Evolutionary conservation across 2,329 filamentous ascomycete genomes (phyloP).

Genomic region (Arthroderma uncinatum): DNA sequence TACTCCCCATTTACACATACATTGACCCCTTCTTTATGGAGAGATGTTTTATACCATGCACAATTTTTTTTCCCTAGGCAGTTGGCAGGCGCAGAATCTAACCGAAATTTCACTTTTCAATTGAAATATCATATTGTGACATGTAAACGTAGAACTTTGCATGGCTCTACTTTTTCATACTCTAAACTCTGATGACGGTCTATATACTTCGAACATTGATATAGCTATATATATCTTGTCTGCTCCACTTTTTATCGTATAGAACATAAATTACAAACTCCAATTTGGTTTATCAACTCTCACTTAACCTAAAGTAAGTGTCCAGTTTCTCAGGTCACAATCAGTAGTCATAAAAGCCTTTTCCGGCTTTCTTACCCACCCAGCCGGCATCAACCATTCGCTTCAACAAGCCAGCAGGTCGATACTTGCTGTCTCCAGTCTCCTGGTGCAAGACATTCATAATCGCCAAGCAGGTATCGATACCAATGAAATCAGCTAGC

Average conservation of each 20-base stretch:
- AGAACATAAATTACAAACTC: background rate
- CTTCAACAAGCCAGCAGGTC: conserved; percentile 71
- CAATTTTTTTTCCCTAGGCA: too few species aligned
- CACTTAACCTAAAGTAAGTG: background rate
- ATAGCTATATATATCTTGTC: background rate
- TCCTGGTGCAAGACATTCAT: conserved; percentile 91
- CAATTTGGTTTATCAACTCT: background rate
- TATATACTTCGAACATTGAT: background rate
- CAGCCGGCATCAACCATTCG: conserved; percentile 98
- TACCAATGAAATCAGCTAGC: conserved; percentile 90
- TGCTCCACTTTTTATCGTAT: background rate
- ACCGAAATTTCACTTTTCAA: too few species aligned
- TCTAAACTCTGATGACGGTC: background rate
- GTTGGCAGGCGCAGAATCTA: too few species aligned
- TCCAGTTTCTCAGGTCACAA: background rate
- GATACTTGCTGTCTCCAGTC: conserved; percentile 91
- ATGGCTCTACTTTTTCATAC: background rate
- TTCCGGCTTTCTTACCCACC: conserved; percentile 94
- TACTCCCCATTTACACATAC: background rate
- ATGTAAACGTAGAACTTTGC: background rate
- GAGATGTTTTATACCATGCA: background rate
- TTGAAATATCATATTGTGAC: too few species aligned
- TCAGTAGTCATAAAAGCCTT: conserved; percentile 65
- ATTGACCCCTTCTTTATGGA: background rate
- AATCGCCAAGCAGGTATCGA: conserved; percentile 91